Conservation (phyloP, 2,329 filamentous ascomycete species). For the Ophiostoma triangulosporum region DNA sequence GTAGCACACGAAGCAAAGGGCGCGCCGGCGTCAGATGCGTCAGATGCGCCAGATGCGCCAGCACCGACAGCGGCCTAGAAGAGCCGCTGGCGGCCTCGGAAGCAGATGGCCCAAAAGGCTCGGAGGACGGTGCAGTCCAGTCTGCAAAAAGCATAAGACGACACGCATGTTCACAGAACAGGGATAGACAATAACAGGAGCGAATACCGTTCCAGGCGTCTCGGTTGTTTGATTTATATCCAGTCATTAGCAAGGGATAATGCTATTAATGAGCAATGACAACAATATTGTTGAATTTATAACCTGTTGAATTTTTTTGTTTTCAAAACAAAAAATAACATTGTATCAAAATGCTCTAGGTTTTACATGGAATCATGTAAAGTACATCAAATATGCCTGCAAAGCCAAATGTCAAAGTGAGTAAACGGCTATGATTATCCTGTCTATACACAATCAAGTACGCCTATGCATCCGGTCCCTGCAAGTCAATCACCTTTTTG, state of each 20-base stretch:
- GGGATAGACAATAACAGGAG: background rate
- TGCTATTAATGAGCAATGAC: background rate
- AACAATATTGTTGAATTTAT: no score
- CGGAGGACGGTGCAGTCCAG: background rate
- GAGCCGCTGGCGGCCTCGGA: background rate
- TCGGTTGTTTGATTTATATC: background rate
- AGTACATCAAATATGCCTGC: no score
- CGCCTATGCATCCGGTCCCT: slow-evolving; percentile 1
- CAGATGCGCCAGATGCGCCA: background rate
- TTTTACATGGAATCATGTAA: no score
- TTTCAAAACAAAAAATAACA: no score
- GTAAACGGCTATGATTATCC: background rate
- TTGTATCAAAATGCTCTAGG: no score
- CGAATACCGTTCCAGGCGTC: background rate
- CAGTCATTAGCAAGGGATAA: background rate
- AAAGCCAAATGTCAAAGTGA: background rate
- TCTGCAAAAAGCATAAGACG: background rate
- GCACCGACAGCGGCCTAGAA: background rate
- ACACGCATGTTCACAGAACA: no score
- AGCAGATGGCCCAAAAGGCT: background rate
- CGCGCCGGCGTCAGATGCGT: no score
- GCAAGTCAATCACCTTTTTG: slow-evolving; percentile 14
- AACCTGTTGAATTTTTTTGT: no score
- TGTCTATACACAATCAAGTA: background rate
- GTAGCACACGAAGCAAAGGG: slow-evolving; percentile 17